Base-by-base conservation (phyloP, 1,284 basidiomycete genomes). In the Marasmius fiardii region DNA sequence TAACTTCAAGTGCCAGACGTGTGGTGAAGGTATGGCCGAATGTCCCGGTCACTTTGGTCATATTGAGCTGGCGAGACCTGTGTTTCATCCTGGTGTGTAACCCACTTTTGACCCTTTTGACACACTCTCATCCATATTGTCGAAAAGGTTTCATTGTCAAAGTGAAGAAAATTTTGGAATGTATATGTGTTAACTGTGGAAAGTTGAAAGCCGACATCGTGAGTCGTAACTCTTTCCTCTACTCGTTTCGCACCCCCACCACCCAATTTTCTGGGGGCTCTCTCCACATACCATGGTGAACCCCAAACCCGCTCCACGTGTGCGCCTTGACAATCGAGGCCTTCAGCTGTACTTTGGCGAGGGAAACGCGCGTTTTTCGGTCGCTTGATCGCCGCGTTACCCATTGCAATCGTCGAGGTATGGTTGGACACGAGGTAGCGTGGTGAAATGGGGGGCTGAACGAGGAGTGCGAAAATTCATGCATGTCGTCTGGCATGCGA, bases 141-240 rank as follows among this genome's bases (percentile, higher is more conserved):
- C 51, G 14, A 55, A 37, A 64, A 95, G 95, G 97, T 52, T 99
- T 99, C 77, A 88, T 99, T 67, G 85, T 93, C 73, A 99, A 98
- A 85, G 95, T 98, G 72, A 99, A 99, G 80, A 99, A 99, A 82
- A 98, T 99, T 67, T 77, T 98, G 76, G 97, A 99, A 81, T 93
- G 91, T 75, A 93, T 99, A 65, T 99, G 97, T 80, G 92, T 95
- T 66, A 95, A 96, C 70, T 99, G 97, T 74, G 97, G 97, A 67
- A 97, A 93, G 75, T 82, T 99, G 64, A 98, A 98, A 80, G 92
- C 92, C 62, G 95, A 98, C 76, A 86, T 86, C 81, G 93, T 95
- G 84, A 90, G 93, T 93, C 69, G 75, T 28, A 78, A 82, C 77
- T 74, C 70, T 74, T 82, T 83, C 82, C 81, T 83, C 81, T 83